A percentile compares a stretch with the other conserved stretches of the same genome.
Evolutionary conservation across 164 flowering plant genomes (phyloP).

Genomic region (Platanus orientalis): DNA sequence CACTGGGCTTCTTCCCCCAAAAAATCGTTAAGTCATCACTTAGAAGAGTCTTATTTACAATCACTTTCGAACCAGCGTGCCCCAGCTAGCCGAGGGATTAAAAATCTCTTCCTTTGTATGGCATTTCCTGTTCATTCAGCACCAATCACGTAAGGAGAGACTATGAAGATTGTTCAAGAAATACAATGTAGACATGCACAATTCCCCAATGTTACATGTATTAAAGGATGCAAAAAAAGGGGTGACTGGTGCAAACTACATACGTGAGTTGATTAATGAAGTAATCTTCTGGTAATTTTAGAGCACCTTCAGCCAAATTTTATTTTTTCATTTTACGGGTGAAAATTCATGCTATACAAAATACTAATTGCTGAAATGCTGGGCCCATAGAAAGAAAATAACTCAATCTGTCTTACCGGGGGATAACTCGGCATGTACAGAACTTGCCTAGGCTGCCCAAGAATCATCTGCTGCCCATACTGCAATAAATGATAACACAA

Average conservation of each 20-base stretch:
- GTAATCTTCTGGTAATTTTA: no score
- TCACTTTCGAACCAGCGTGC: neutral
- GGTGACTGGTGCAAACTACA: no score
- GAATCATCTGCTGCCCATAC: slow-evolving; percentile 70
- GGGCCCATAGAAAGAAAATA: neutral
- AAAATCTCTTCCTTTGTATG: slow-evolving; percentile 56
- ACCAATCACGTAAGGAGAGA: neutral
- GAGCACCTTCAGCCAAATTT: no score
- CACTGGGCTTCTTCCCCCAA: neutral
- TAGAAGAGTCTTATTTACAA: slow-evolving; percentile 13
- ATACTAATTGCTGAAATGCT: neutral
- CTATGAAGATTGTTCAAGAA: no score
- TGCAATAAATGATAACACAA: slow-evolving; percentile 19
- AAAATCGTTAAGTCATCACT: neutral
- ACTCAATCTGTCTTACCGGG: slow-evolving; percentile 18
- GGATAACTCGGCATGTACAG: slow-evolving; percentile 61
- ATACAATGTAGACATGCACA: no score
- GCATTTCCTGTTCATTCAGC: slow-evolving; percentile 58
- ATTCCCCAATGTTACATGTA: no score
- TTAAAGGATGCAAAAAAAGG: no score
- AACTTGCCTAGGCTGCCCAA: slow-evolving; percentile 55
- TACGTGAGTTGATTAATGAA: no score
- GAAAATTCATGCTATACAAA: no score
- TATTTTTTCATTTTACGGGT: no score
- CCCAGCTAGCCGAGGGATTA: slow-evolving; percentile 9